These are phyloP conservation scores for Aspergillus pseudoterreus DNA, from an alignment of 2,329 filamentous ascomycete genomes.

Conservation along the genomic window DNA sequence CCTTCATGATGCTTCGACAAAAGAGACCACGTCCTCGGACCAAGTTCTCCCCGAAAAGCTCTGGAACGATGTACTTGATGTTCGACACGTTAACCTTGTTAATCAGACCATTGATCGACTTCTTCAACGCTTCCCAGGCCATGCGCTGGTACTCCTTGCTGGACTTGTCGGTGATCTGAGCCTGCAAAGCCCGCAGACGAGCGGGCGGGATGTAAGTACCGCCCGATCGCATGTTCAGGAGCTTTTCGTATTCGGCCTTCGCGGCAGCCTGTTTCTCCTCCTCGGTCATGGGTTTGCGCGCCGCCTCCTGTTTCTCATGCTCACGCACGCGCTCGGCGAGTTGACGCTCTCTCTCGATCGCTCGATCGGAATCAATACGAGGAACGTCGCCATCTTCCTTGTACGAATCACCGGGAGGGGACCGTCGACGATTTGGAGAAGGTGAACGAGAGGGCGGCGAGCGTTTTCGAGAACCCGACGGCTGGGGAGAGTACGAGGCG, in stretches of 20 bases:
- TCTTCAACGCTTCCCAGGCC: conserved; percentile 98
- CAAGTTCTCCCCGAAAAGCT: conserved; percentile 92
- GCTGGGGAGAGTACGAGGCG: conserved; percentile 45
- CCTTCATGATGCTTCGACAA: conserved; percentile 97
- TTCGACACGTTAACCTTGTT: conserved; percentile 99
- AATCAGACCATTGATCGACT: conserved; percentile 96
- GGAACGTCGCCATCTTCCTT: conserved; percentile 40
- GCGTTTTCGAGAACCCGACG: conserved; percentile 53
- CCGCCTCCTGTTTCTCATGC: conserved; percentile 46
- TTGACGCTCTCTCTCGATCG: conserved; percentile 48
- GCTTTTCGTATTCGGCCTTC: conserved; percentile 89
- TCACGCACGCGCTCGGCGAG: conserved; percentile 53
- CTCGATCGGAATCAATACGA: conserved; percentile 49
- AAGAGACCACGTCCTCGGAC: conserved; percentile 88
- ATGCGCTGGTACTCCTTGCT: conserved; percentile 98
- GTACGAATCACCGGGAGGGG: conserved; percentile 37
- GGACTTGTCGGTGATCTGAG: conserved; percentile 92
- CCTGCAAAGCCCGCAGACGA: conserved; percentile 82
- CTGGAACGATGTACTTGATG: conserved; percentile 95
- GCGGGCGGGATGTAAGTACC: conserved; percentile 96
- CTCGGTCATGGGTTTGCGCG: conserved; percentile 58
- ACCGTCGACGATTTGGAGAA: conserved; percentile 49
- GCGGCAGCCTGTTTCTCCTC: conserved; percentile 84
- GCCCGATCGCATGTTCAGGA: conserved; percentile 87
- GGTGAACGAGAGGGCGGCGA: conserved; percentile 54